Conservation (phyloP, 306 rosid species). For the Ormosia emarginata region DNA sequence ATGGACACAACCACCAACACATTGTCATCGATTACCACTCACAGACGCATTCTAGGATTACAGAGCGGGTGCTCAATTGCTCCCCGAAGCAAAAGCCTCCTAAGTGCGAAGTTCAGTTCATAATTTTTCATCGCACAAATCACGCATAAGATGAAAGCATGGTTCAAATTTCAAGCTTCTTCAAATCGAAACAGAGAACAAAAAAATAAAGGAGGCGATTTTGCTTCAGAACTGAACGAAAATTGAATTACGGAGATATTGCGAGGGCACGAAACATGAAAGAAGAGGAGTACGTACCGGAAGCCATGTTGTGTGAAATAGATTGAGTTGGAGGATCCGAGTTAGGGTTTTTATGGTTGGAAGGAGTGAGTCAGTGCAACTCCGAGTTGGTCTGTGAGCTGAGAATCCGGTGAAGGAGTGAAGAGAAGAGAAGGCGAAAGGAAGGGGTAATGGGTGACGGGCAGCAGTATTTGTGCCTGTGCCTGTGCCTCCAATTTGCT, state of each 20-base stretch:
- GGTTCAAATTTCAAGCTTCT: neutral
- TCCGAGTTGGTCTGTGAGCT: neutral
- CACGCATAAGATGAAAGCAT: neutral
- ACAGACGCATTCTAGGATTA: constrained; percentile 1
- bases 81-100: neutral
- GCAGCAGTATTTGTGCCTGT: too few species aligned
- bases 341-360: constrained; percentile 28
- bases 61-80: neutral
- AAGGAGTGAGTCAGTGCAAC: neutral
- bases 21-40: neutral
- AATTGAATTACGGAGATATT: neutral
- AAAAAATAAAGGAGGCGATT: neutral
- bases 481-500: too few species aligned
- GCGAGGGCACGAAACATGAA: neutral
- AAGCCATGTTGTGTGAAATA: constrained; percentile 31
- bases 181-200: neutral
- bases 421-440: neutral
- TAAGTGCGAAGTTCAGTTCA: constrained; percentile 2
- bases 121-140: neutral
- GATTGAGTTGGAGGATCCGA: constrained; percentile 9
- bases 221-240: neutral
- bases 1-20: neutral
- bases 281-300: constrained; percentile 25
- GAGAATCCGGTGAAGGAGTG: constrained; percentile 12
- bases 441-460: neutral